phyloP scores from a whole-genome alignment of 2,329 filamentous ascomycete species.

The Cryphonectria nitschkei region DNA sequence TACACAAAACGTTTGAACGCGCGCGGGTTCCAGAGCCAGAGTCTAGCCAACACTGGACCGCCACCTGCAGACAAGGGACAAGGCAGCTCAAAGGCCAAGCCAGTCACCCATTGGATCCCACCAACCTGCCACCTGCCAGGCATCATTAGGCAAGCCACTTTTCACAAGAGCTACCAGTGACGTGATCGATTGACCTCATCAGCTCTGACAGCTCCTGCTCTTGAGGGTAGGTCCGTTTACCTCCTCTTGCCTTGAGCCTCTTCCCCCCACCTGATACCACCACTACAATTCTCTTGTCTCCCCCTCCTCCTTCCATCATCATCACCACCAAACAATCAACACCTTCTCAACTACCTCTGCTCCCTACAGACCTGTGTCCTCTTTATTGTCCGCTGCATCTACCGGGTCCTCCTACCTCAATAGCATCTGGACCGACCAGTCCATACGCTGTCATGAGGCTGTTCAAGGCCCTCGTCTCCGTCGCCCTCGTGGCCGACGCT shows the following conservation, averaged over 20 bases:
- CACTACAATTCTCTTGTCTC: background rate
- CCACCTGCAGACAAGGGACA: background rate
- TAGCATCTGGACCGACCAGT: background rate
- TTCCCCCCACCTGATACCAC: background rate
- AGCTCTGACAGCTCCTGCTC: background rate
- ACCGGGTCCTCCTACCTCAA: background rate
- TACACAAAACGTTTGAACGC: background rate
- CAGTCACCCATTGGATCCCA: background rate
- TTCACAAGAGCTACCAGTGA: constrained; percentile 16
- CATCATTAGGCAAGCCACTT: constrained; percentile 14
- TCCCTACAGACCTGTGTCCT: background rate
- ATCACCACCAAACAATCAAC: background rate
- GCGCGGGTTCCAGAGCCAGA: background rate
- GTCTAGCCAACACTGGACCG: constrained; percentile 2
- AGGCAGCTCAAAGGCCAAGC: background rate
- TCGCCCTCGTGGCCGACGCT: constrained; percentile 72
- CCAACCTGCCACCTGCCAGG: constrained; percentile 8
- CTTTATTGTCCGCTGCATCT: background rate
- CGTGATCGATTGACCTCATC: constrained; percentile 24
- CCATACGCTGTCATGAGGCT: constrained; percentile 71
- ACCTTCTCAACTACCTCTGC: constrained; percentile 2
- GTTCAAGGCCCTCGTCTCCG: constrained; percentile 68
- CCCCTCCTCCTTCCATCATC: background rate
- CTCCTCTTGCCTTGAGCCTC: background rate
- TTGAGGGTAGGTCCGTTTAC: background rate